These are phyloP conservation scores for Iberis amara DNA, from an alignment of 441 rosid species.

Conservation along the genomic window DNA sequence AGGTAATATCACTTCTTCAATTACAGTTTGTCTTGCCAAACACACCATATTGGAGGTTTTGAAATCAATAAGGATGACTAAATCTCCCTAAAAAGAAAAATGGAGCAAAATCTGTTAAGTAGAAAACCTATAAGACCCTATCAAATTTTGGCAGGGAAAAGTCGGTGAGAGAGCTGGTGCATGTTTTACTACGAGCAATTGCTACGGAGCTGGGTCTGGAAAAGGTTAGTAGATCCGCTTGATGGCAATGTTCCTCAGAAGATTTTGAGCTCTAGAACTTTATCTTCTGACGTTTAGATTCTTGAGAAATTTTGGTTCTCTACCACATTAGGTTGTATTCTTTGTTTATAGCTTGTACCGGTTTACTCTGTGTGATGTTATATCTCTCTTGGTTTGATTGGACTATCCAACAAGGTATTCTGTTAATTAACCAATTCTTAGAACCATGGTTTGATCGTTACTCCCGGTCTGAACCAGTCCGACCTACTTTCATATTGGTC, in stretches of 20 bases:
- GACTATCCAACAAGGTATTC: neutral
- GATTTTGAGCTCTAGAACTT: neutral
- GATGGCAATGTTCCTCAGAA: conserved; percentile 20
- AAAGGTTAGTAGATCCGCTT: conserved; percentile 37
- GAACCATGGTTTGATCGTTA: neutral
- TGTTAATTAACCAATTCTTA: conserved; percentile 6
- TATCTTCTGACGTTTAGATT: conserved; percentile 8
- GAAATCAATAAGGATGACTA: neutral
- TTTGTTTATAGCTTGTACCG: conserved; percentile 17
- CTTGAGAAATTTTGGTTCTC: conserved; percentile 30
- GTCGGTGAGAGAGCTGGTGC: conserved; percentile 70
- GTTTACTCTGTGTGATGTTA: conserved; percentile 11
- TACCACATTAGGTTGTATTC: conserved; percentile 29
- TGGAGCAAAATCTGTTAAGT: conserved; percentile 1
- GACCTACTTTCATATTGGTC: too few species aligned
- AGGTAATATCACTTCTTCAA: conserved; percentile 45
- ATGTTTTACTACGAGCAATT: conserved; percentile 59
- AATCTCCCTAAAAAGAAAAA: neutral
- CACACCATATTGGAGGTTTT: conserved; percentile 1
- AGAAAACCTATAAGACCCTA: conserved; percentile 1
- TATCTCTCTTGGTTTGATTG: conserved; percentile 17
- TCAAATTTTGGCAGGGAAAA: conserved; percentile 54
- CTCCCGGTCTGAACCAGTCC: too few species aligned
- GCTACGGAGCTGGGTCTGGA: conserved; percentile 56
- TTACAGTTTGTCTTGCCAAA: neutral